phyloP scores from a whole-genome alignment of 75 land plant species.

The Sequoiadendron giganteum region DNA sequence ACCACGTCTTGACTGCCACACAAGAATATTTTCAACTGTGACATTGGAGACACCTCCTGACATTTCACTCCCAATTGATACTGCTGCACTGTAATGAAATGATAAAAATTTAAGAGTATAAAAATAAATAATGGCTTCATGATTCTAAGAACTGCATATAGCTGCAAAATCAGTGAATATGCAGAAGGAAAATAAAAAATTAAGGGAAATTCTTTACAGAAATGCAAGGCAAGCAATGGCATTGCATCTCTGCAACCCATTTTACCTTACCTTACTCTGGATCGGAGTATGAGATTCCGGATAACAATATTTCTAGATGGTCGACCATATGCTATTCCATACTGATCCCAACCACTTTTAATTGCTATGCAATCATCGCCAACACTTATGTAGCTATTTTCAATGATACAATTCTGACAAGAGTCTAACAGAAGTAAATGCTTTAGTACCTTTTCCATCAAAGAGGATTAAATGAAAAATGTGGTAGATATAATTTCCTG shows the following conservation, averaged over 20 bases:
- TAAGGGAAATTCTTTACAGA: background rate
- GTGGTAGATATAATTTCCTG: background rate
- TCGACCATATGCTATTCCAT: conserved; percentile 78
- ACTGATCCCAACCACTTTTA: conserved; percentile 98
- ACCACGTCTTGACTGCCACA: conserved; percentile 85
- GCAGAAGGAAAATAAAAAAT: background rate
- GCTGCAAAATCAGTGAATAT: background rate
- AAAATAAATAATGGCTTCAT: background rate
- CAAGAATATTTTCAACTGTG: conserved; percentile 65
- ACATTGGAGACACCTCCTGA: conserved; percentile 89
- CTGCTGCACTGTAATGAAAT: conserved; percentile 71
- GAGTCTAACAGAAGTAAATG: conserved; percentile 60
- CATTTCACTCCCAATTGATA: conserved; percentile 98
- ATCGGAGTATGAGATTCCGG: conserved; percentile 66
- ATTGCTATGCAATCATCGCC: conserved; percentile 98
- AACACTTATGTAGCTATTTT: conserved; percentile 89
- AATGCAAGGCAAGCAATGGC: background rate
- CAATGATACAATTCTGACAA: conserved; percentile 79
- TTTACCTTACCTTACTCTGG: conserved; percentile 73
- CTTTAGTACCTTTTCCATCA: conserved; percentile 5
- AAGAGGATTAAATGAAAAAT: background rate
- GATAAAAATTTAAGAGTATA: background rate
- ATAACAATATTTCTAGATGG: conserved; percentile 80
- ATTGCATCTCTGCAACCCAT: background rate
- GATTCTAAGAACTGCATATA: background rate